Conservation (phyloP, 441 rosid genomes). For the Populus hybrid region DNA sequence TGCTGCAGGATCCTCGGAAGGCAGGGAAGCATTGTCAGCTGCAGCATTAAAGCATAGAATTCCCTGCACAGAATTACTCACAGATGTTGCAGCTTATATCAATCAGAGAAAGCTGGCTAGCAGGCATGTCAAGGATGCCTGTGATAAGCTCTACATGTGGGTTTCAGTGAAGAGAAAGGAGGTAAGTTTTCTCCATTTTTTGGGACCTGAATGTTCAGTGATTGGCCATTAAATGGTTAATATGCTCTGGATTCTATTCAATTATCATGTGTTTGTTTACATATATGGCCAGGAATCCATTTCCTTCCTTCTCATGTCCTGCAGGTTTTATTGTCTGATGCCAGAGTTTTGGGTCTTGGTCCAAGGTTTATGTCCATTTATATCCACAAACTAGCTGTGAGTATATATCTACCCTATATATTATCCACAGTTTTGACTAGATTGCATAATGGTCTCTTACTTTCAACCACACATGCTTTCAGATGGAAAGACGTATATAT, state of each 20-base stretch:
- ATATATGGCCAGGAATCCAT: neutral
- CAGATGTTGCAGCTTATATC: slow-evolving; percentile 60
- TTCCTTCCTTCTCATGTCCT: slow-evolving; percentile 17
- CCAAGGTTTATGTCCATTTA: slow-evolving; percentile 88
- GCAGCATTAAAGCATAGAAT: slow-evolving; percentile 66
- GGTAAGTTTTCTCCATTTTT: slow-evolving; percentile 34
- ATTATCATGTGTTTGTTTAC: neutral
- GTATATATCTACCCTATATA: slow-evolving; percentile 19
- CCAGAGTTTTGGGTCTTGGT: slow-evolving; percentile 82
- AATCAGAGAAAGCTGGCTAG: slow-evolving; percentile 69
- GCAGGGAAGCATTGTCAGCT: slow-evolving; percentile 51
- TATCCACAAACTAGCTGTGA: slow-evolving; percentile 72
- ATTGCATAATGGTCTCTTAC: neutral
- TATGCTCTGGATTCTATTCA: neutral
- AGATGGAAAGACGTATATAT: slow-evolving; percentile 76
- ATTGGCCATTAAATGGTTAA: neutral
- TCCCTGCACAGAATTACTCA: slow-evolving; percentile 48
- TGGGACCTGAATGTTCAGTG: neutral
- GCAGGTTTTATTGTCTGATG: slow-evolving; percentile 75
- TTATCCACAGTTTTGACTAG: neutral
- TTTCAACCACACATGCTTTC: slow-evolving; percentile 14
- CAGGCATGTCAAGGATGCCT: slow-evolving; percentile 73
- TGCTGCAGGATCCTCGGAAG: slow-evolving; percentile 58
- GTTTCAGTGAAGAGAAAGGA: slow-evolving; percentile 61
- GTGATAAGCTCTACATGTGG: slow-evolving; percentile 88